These are phyloP conservation scores for Limnanthes douglasii DNA, from an alignment of 345 rosid species.

Conservation along the genomic window DNA sequence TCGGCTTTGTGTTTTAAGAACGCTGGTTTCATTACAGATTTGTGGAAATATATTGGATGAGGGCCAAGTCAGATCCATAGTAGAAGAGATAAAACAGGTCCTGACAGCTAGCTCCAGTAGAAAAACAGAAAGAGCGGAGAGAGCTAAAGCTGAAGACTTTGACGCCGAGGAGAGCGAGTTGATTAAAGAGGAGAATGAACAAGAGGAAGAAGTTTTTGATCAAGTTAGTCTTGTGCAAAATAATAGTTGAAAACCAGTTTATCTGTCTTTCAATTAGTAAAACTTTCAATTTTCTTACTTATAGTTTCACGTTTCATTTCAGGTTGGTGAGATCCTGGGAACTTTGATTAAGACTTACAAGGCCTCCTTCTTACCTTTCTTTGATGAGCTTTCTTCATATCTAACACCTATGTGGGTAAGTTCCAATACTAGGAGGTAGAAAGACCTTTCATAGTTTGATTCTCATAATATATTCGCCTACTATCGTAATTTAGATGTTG, in stretches of 20 bases:
- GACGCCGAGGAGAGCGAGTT: slow-evolving; percentile 98
- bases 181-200: slow-evolving; percentile 97
- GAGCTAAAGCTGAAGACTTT: slow-evolving; percentile 93
- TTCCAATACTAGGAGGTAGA: too few species aligned
- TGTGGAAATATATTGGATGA: slow-evolving; percentile 72
- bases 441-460: too few species aligned
- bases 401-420: slow-evolving; percentile 99
- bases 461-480: too few species aligned
- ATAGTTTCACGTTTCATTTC: slow-evolving; percentile 7
- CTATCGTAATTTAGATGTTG: too few species aligned
- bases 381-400: slow-evolving; percentile 85
- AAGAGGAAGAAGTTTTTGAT: slow-evolving; percentile 98
- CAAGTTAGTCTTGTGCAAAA: slow-evolving; percentile 48
- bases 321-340: slow-evolving; percentile 99
- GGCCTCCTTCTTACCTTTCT: slow-evolving; percentile 85
- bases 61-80: slow-evolving; percentile 77
- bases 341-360: slow-evolving; percentile 92
- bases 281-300: neutral
- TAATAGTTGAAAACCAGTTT: too few species aligned
- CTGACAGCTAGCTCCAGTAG: slow-evolving; percentile 96
- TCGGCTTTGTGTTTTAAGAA: slow-evolving; percentile 3
- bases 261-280: slow-evolving; percentile 4
- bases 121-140: slow-evolving; percentile 85
- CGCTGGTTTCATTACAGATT: slow-evolving; percentile 33
- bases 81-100: slow-evolving; percentile 85